A percentile compares a stretch with the other conserved stretches of the same genome.
Conservation (phyloP, 208 protist genomes). For the Leishmania arabica region DNA sequence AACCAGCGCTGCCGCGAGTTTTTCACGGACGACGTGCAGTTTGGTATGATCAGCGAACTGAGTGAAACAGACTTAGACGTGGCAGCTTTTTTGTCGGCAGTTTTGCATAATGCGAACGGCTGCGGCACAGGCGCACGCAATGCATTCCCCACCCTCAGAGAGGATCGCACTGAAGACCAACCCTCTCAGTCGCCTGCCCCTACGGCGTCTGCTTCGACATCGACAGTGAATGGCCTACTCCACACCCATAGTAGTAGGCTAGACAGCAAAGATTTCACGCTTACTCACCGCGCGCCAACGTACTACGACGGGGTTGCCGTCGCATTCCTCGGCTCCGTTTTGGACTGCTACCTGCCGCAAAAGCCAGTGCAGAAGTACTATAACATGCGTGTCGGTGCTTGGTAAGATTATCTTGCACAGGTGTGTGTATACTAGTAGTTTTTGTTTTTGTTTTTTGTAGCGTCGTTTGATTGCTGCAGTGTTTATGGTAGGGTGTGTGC, state of each 20-base stretch:
- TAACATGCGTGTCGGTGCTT: slow-evolving; percentile 65
- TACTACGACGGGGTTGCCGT: slow-evolving; percentile 85
- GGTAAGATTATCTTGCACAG: slow-evolving; percentile 13
- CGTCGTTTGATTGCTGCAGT: not conserved
- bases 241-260: not conserved
- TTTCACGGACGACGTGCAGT: slow-evolving; percentile 71
- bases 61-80: slow-evolving; percentile 24
- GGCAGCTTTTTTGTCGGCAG: slow-evolving; percentile 6
- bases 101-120: not conserved
- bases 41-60: slow-evolving; percentile 41
- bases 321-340: slow-evolving; percentile 74
- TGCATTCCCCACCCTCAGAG: not conserved
- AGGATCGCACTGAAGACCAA: not conserved
- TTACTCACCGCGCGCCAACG: slow-evolving; percentile 36
- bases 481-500: not conserved
- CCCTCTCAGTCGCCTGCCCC: not conserved
- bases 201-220: not conserved
- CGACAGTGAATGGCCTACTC: not conserved
- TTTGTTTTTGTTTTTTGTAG: not conserved
- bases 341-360: slow-evolving; percentile 84
- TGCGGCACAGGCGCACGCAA: not conserved
- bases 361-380: slow-evolving; percentile 74
- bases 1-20: slow-evolving; percentile 78
- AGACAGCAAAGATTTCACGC: not conserved
- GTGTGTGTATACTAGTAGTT: not conserved